Percentiles rank a stretch among this genome's conserved stretches.
These are phyloP conservation scores for Theileria equi DNA, from an alignment of 169 alveolate genomes.

Conservation along the genomic window DNA sequence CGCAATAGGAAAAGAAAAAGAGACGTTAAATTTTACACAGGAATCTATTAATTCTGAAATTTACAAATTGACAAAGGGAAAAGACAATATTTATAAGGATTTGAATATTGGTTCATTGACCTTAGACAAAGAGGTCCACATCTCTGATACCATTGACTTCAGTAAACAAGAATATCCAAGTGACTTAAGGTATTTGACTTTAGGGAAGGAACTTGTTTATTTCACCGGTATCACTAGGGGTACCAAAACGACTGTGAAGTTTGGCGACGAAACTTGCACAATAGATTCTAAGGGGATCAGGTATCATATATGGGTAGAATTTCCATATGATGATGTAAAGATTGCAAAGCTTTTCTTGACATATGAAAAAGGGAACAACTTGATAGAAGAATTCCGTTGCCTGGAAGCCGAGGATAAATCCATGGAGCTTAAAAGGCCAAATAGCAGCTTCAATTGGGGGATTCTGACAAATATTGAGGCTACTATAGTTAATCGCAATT, in stretches of 20 bases:
- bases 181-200: conserved; percentile 40
- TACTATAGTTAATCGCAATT: conserved; percentile 11
- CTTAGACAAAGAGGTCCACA: neutral
- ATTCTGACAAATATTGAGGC: conserved; percentile 43
- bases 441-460: conserved; percentile 54
- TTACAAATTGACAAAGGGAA: neutral
- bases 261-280: conserved; percentile 6
- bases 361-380: neutral
- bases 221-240: conserved; percentile 35
- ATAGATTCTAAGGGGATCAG: neutral
- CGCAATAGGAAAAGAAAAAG: neutral
- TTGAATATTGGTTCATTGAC: neutral
- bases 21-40: conserved; percentile 5
- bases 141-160: conserved; percentile 31
- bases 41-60: neutral
- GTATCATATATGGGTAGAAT: conserved; percentile 50
- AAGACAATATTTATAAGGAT: neutral
- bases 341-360: conserved; percentile 16
- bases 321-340: conserved; percentile 5
- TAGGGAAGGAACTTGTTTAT: conserved; percentile 16
- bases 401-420: conserved; percentile 4
- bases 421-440: conserved; percentile 7
- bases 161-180: conserved; percentile 42
- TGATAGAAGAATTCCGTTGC: neutral
- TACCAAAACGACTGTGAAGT: conserved; percentile 1